Base-by-base conservation (phyloP, 1,139 yeast species). In the Blastobotrys niveus region DNA sequence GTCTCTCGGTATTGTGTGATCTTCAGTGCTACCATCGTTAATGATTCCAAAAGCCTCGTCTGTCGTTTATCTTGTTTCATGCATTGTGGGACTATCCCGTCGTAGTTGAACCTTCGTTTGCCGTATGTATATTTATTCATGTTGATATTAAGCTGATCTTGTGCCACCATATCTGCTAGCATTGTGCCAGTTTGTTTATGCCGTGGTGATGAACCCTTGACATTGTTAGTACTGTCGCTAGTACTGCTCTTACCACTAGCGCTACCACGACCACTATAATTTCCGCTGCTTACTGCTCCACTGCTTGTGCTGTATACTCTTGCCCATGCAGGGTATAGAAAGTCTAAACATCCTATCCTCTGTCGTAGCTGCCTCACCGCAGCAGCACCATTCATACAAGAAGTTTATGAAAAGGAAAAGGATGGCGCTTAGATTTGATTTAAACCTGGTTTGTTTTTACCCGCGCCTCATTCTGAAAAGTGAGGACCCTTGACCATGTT, bases 141-240 rank as follows among this genome's bases (percentile, higher is more conserved):
- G 39, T 41, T 27, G 24, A 41, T 41, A 17, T 41, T 36, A 15
- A 41, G 24, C 19, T 29, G 15, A 24, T 31, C 40, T 3, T 29
- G 15, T n/a, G 34, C 34, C 2, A 41, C 44, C 17, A 27, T n/a
- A 27, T 41, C 40, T 14, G 19, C 18, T 22, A 41, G 20, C 18
- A 24, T 31, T 7, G 18, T n/a, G 5, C 32, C 24, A 4, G 24
- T 19, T 12, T 9, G 7, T 26, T n/a, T 15, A 8, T 31, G 19
- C 15, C 9, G 14, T 9, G 34, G 8, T n/a, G 34, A 31, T n/a
- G 14, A 31, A 31, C 15, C 10, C 7, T n/a, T 8, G 9, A 7
- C 8, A n/a, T n/a, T 31, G 34, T 9, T 31, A 31, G 29, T 25
- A 25, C n/a, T 25, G 29, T 25, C 29, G 10, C 10, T 25, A n/a